Percentiles rank a stretch among this genome's conserved stretches.
Conservation (phyloP, 192 early-diverging fungal genomes). For the Kickxella alabastrina region DNA sequence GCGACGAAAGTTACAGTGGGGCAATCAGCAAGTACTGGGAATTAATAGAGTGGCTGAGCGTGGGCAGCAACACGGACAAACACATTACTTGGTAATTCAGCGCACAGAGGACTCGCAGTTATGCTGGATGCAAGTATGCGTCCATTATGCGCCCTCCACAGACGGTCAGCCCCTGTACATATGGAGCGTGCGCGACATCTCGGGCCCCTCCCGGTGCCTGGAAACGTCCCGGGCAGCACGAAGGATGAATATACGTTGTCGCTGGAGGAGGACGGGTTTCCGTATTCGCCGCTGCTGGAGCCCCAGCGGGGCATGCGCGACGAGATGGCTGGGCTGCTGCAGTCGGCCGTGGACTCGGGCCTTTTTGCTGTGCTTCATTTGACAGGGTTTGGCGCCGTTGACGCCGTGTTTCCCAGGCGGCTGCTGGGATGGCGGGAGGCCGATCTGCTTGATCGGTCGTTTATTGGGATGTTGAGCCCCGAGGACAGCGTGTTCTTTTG, state of each 20-base stretch:
- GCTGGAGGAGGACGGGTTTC: constrained; percentile 42
- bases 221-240: constrained; percentile 14
- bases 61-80: constrained; percentile 8
- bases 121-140: constrained; percentile 41
- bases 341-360: constrained; percentile 15
- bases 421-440: constrained; percentile 36
- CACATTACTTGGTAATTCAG: constrained; percentile 40
- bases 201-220: constrained; percentile 30
- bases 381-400: constrained; percentile 44
- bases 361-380: constrained; percentile 35
- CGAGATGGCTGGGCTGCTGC: constrained; percentile 20
- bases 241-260: constrained; percentile 29
- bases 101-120: constrained; percentile 27
- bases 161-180: constrained; percentile 19
- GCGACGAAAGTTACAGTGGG: constrained; percentile 20
- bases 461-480: constrained; percentile 33
- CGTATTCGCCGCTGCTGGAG: constrained; percentile 35
- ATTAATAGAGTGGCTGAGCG: constrained; percentile 19
- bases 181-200: constrained; percentile 45
- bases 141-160: constrained; percentile 13
- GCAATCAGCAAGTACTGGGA: constrained; percentile 22
- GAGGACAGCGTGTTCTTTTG: constrained; percentile 43
- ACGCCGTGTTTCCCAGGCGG: constrained; percentile 43
- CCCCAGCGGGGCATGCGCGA: constrained; percentile 7
- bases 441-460: constrained; percentile 39